A percentile compares a stretch with the other conserved stretches of the same genome.
Conservation (phyloP, 2,329 filamentous ascomycete species). For the Botrytis paeoniae region DNA sequence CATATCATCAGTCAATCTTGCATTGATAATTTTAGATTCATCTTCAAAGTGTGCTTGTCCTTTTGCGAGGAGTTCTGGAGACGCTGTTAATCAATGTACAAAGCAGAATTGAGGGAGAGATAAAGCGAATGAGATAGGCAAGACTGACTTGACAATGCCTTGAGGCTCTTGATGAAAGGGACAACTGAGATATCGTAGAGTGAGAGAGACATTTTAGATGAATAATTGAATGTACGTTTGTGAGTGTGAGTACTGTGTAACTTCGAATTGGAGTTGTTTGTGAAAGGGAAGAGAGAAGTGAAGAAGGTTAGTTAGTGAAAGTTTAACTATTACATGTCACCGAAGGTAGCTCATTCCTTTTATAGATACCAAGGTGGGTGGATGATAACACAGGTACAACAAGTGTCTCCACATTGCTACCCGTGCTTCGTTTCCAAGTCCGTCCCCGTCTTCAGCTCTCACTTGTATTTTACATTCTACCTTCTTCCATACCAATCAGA, state of each 20-base stretch:
- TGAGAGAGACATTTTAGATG: slow-evolving; percentile 11
- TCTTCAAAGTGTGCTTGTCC: slow-evolving; percentile 4
- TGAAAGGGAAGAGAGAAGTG: background rate
- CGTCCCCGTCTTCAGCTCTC: background rate
- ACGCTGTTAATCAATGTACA: background rate
- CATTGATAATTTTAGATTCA: slow-evolving; percentile 28
- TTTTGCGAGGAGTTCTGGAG: slow-evolving; percentile 7
- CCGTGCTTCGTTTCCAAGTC: background rate
- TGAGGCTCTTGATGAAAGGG: slow-evolving; percentile 9
- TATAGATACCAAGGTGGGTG: background rate
- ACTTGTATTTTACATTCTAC: background rate
- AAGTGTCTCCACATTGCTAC: background rate
- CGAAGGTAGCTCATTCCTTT: background rate
- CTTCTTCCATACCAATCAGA: background rate
- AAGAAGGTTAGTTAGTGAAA: background rate
- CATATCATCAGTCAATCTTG: slow-evolving; percentile 50
- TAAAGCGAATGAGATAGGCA: background rate
- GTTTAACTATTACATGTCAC: background rate
- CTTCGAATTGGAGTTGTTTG: background rate
- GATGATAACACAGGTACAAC: background rate
- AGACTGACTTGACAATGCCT: slow-evolving; percentile 7
- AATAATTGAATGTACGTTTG: background rate
- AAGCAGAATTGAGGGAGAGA: too few species aligned
- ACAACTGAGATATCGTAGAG: slow-evolving; percentile 10
- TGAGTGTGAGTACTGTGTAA: background rate